A percentile compares a stretch with the other conserved stretches of the same genome.
Evolutionary conservation across 2,329 filamentous ascomycete genomes (phyloP).

Genomic region (Monosporascus sp.): DNA sequence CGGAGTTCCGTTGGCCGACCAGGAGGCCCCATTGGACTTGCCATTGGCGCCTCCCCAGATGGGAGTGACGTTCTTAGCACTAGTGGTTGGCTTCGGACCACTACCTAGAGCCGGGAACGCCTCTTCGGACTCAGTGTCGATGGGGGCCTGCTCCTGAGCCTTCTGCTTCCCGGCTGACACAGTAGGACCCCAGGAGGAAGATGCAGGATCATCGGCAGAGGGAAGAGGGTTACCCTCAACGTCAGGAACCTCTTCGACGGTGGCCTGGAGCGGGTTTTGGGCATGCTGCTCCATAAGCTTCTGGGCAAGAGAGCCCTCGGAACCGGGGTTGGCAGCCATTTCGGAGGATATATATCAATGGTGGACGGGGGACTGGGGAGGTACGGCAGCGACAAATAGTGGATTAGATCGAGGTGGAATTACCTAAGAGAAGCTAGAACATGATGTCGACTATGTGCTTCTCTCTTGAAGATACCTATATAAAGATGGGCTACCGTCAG

Average conservation of each 20-base stretch:
- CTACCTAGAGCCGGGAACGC: constrained; percentile 83
- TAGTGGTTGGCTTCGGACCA: constrained; percentile 55
- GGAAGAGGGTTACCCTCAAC: constrained; percentile 65
- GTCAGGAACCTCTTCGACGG: constrained; percentile 75
- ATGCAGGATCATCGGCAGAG: constrained; percentile 34
- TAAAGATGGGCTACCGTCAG: background rate
- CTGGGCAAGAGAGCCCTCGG: constrained; percentile 50
- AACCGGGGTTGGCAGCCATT: constrained; percentile 38
- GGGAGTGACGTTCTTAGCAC: constrained; percentile 55
- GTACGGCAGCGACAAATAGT: background rate
- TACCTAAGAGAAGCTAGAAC: background rate
- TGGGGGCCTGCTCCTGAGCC: constrained; percentile 39
- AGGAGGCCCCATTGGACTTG: constrained; percentile 48
- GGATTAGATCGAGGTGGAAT: background rate
- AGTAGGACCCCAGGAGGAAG: constrained; percentile 41
- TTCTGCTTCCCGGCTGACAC: constrained; percentile 63
- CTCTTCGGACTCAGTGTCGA: constrained; percentile 86
- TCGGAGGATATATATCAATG: constrained; percentile 6
- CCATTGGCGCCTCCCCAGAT: constrained; percentile 65
- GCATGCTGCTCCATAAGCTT: constrained; percentile 60
- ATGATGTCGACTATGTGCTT: background rate
- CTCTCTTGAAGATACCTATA: background rate
- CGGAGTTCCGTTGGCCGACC: constrained; percentile 49
- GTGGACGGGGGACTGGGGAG: background rate
- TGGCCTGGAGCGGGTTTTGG: constrained; percentile 50